Evolutionary conservation across 2,329 filamentous ascomycete genomes (phyloP).

Genomic region (Gnomoniopsis smithogilvyi): DNA sequence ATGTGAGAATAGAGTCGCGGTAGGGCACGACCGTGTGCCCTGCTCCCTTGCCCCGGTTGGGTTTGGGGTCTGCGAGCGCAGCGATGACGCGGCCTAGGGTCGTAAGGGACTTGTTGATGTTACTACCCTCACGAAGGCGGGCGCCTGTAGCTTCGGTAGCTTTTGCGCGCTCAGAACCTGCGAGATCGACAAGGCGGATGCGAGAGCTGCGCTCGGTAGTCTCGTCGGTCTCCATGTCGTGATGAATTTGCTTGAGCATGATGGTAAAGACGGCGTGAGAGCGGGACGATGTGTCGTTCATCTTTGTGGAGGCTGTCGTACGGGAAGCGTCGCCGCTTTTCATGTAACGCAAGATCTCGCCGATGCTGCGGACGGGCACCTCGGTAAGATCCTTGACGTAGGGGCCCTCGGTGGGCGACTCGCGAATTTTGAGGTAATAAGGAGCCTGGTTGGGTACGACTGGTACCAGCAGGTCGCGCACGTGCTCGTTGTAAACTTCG

Average conservation of each 20-base stretch:
- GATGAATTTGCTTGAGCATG: slow-evolving; percentile 96
- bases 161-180: slow-evolving; percentile 92
- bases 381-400: slow-evolving; percentile 97
- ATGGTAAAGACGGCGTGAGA: slow-evolving; percentile 98
- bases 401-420: slow-evolving; percentile 90
- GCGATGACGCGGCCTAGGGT: slow-evolving; percentile 95
- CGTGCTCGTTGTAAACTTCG: slow-evolving; percentile 99
- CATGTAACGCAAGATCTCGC: slow-evolving; percentile 89
- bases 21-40: slow-evolving; percentile 78
- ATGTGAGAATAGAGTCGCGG: slow-evolving; percentile 77
- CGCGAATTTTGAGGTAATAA: slow-evolving; percentile 94
- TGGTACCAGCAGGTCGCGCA: slow-evolving; percentile 86
- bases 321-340: slow-evolving; percentile 82
- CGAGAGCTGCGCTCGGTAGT: slow-evolving; percentile 92
- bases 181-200: slow-evolving; percentile 91
- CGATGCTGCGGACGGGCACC: slow-evolving; percentile 81
- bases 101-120: slow-evolving; percentile 98
- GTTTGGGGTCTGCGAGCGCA: slow-evolving; percentile 74
- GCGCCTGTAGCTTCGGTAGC: slow-evolving; percentile 92
- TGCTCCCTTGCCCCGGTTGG: slow-evolving; percentile 55
- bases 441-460: slow-evolving; percentile 67
- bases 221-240: slow-evolving; percentile 95
- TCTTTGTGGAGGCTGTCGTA: slow-evolving; percentile 91
- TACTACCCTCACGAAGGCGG: slow-evolving; percentile 87
- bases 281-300: slow-evolving; percentile 97